Conservation (phyloP, 192 early-diverging fungal genomes). For the Gamsiella multidivaricata region DNA sequence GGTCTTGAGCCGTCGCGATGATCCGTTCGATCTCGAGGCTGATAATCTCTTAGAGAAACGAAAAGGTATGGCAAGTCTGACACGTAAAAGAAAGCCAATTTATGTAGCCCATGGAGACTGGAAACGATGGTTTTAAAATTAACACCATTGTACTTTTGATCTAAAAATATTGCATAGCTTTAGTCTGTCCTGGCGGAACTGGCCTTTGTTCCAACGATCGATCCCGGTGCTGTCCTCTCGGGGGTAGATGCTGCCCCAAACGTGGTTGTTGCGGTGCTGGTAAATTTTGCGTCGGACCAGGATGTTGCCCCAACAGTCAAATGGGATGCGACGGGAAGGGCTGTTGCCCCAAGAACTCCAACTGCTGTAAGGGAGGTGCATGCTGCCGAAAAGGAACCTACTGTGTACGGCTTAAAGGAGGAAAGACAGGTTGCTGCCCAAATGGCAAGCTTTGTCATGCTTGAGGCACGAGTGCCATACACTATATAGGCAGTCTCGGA, state of each 20-base stretch:
- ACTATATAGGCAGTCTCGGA: too few relatives aligned
- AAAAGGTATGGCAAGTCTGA: neutral
- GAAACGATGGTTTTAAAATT: neutral
- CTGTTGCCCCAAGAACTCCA: conserved; percentile 3
- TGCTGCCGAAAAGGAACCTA: conserved; percentile 3
- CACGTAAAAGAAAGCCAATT: too few relatives aligned
- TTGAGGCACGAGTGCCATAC: neutral
- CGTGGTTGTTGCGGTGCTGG: neutral
- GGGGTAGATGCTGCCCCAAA: conserved; percentile 7
- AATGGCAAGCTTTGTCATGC: conserved; percentile 6
- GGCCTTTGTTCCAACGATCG: conserved; percentile 3
- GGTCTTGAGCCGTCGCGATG: neutral
- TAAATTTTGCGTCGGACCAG: neutral
- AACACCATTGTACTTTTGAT: neutral
- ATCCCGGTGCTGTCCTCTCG: neutral
- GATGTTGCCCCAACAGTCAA: conserved; percentile 4
- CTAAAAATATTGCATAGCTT: too few relatives aligned
- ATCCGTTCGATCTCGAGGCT: neutral
- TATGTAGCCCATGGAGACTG: too few relatives aligned
- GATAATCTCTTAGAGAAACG: neutral
- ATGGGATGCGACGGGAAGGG: conserved; percentile 2
- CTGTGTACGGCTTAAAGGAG: neutral
- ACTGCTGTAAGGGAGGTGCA: conserved; percentile 5
- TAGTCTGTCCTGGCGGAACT: neutral
- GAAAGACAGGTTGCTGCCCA: conserved; percentile 7